Evolutionary conservation across 129 eudicot genomes (phyloP).

Genomic region (Pseudognaphalium luteoalbum): DNA sequence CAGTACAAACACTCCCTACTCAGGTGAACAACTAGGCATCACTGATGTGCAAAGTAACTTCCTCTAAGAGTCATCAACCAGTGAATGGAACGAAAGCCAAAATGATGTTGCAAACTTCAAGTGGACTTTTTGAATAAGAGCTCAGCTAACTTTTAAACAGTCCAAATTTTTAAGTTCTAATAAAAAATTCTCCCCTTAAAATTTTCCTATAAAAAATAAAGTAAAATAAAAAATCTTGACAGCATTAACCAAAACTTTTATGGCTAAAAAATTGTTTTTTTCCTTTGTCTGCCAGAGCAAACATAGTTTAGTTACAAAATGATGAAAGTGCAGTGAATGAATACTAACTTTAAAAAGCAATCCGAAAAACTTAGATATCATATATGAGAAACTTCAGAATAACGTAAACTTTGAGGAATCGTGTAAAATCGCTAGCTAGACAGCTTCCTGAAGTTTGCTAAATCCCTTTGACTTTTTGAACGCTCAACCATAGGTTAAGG

Average conservation of each 20-base stretch:
- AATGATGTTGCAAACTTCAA: constrained; percentile 29
- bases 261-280: background rate
- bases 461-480: constrained; percentile 14
- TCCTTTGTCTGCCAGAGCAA: background rate
- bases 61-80: constrained; percentile 17
- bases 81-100: constrained; percentile 15
- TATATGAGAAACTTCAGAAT: background rate
- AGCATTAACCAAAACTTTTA: background rate
- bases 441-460: constrained; percentile 25
- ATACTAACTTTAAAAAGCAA: background rate
- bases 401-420: background rate
- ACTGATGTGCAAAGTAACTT: constrained; percentile 10
- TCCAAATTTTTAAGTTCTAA: background rate
- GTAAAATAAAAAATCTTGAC: background rate
- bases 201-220: background rate
- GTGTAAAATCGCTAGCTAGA: background rate
- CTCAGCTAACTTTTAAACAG: background rate
- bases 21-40: constrained; percentile 18
- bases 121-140: background rate
- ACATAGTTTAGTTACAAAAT: constrained; percentile 4
- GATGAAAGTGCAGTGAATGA: background rate
- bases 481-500: constrained; percentile 2
- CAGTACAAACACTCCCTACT: constrained; percentile 18
- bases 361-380: background rate
- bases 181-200: background rate